Evolutionary conservation across 179 eudicot species (phyloP), one percentile per base, ranked within the genome.

Genomic region (Silene coronaria): DNA sequence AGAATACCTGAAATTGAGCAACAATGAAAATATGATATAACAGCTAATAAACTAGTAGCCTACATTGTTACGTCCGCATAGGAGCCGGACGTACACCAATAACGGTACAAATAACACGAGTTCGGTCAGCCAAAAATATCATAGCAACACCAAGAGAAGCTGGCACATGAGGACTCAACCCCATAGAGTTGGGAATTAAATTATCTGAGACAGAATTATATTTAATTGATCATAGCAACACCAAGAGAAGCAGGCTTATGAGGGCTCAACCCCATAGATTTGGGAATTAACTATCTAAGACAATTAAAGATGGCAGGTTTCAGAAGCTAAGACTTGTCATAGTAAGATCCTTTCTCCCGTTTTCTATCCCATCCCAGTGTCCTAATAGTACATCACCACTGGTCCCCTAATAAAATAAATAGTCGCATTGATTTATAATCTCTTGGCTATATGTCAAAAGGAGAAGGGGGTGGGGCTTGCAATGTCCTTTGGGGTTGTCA

Each of bases 221-320:
- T 38, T 38, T 38, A 38, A 38, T 38, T 38, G 46, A 19, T 66
- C 46, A 12, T 66, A 66, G 70, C 48, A 32, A 23, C 8, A 42
- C 8, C 17, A 12, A 21, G 30, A 68, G 57, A 21, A 34, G 46
- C 57, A 23, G 13, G 11, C 72, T 16, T n/a, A 38, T 38, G 19
- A 68, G 28, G 57, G 51, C 16, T 45, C 51, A 45, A 45, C 51
- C 51, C 51, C 51, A 45, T 45, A 11, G 51, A 45, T 0, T 45
- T 45, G 16, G 51, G 51, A 45, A 45, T 45, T 45, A 45, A 45
- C 51, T 21, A 24, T 22, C 16, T 62, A 67, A 21, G 28, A 3
- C 71, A 38, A 38, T 48, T 4, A 38, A 67, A 36, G 14, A 66
- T 27, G 67, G 67, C 34, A 66, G 45, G 70, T 66, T 66, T 63